Evolutionary conservation across 1,284 basidiomycete species (phyloP).

Genomic region (Porogramme epimiltina): DNA sequence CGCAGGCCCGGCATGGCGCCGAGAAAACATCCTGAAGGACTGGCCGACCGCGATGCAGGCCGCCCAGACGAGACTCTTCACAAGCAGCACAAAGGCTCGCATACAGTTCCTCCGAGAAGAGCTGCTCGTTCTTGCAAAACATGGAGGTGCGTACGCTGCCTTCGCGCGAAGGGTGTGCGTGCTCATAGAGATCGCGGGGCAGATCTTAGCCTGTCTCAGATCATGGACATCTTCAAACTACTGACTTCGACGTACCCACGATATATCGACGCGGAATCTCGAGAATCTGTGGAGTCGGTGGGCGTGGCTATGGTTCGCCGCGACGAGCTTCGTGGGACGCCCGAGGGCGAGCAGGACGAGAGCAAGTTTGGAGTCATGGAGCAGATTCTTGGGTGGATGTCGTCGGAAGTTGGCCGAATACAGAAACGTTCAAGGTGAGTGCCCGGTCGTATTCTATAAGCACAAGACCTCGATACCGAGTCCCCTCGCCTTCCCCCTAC

Average conservation of each 20-base stretch:
- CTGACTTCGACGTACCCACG: slow-evolving; percentile 76
- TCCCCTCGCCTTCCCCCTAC: too few relatives aligned
- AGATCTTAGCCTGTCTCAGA: slow-evolving; percentile 70
- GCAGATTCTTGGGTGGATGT: slow-evolving; percentile 73
- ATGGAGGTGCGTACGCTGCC: slow-evolving; percentile 49
- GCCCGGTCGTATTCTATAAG: not conserved
- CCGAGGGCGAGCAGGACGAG: slow-evolving; percentile 40
- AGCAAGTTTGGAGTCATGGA: slow-evolving; percentile 60
- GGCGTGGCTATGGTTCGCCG: slow-evolving; percentile 61
- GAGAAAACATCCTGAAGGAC: slow-evolving; percentile 50
- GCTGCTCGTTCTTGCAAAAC: slow-evolving; percentile 56
- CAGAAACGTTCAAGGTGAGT: slow-evolving; percentile 55
- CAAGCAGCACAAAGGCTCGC: slow-evolving; percentile 54
- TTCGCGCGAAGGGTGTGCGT: not conserved
- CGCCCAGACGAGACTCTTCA: slow-evolving; percentile 51
- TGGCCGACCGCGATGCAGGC: slow-evolving; percentile 59
- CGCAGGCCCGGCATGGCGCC: slow-evolving; percentile 42
- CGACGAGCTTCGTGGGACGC: slow-evolving; percentile 53
- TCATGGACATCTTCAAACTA: slow-evolving; percentile 72
- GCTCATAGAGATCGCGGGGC: slow-evolving; percentile 5
- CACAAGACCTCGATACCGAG: not conserved
- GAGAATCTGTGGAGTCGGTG: slow-evolving; percentile 69
- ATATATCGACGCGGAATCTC: slow-evolving; percentile 73
- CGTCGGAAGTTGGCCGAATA: slow-evolving; percentile 60
- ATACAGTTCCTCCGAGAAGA: slow-evolving; percentile 65